These are phyloP conservation scores for Endocarpon pusillum DNA, from an alignment of 495 filamentous ascomycete genomes.

Conservation along the genomic window DNA sequence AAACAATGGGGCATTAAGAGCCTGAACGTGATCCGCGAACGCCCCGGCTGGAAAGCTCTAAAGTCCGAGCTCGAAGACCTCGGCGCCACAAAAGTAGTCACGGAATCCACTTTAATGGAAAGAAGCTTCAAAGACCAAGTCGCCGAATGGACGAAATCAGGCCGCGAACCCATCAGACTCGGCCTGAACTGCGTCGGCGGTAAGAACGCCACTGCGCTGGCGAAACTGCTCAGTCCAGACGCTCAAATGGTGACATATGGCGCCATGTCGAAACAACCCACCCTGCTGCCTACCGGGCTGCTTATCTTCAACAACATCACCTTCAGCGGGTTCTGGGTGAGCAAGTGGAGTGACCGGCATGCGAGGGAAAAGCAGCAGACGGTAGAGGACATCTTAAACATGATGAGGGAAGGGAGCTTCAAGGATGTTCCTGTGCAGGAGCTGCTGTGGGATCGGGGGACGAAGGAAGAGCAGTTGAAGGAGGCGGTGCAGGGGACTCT, in stretches of 20 bases:
- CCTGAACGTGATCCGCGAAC: conserved; percentile 66
- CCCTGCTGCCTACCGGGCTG: conserved; percentile 56
- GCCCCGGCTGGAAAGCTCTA: conserved; percentile 48
- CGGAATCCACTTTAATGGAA: conserved; percentile 58
- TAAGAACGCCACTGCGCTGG: conserved; percentile 54
- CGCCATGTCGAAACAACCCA: conserved; percentile 77
- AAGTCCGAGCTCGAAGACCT: conserved; percentile 52
- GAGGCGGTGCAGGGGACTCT: conserved; percentile 60
- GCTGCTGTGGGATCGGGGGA: conserved; percentile 65
- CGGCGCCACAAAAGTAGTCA: conserved; percentile 65
- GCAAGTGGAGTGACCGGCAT: conserved; percentile 66
- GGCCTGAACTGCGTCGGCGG: conserved; percentile 95
- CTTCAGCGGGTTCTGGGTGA: conserved; percentile 91
- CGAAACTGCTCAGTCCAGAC: conserved; percentile 43
- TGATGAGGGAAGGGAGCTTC: conserved; percentile 60
- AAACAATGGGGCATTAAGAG: conserved; percentile 69
- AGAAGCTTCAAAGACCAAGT: conserved; percentile 44
- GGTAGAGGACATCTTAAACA: conserved; percentile 60
- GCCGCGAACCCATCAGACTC: conserved; percentile 48
- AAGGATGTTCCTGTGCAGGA: conserved; percentile 65
- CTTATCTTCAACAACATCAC: conserved; percentile 81
- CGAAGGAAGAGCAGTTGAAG: conserved; percentile 41
- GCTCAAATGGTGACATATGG: conserved; percentile 85
- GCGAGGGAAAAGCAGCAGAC: conserved; percentile 57
- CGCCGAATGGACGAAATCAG: conserved; percentile 51